Percentiles rank a stretch among this genome's conserved stretches.
Evolutionary conservation across 2,329 filamentous ascomycete species (phyloP).

Genomic region (Trichoderma sp.): DNA sequence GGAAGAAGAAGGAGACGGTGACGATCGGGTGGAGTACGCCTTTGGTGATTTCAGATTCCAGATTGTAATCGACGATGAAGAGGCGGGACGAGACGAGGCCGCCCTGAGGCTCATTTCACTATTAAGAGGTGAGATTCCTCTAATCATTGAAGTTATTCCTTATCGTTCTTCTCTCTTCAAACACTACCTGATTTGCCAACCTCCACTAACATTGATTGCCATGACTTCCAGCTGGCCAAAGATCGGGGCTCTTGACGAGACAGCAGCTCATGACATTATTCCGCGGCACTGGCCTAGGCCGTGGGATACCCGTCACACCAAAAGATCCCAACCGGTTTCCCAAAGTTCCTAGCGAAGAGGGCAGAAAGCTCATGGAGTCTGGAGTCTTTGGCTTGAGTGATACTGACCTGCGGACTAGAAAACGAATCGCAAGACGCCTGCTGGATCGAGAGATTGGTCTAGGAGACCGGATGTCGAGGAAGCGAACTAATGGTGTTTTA

Average conservation of each 20-base stretch:
- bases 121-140: slow-evolving; percentile 29
- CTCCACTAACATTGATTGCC: background rate
- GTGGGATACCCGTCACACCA: slow-evolving; percentile 27
- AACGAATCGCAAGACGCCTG: slow-evolving; percentile 66
- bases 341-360: slow-evolving; percentile 78
- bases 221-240: slow-evolving; percentile 6
- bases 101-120: slow-evolving; percentile 37
- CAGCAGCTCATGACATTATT: slow-evolving; percentile 42
- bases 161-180: background rate
- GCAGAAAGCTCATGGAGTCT: slow-evolving; percentile 74
- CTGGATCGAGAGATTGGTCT: slow-evolving; percentile 79
- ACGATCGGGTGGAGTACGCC: background rate
- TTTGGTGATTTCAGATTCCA: slow-evolving; percentile 23
- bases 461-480: slow-evolving; percentile 57
- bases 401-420: slow-evolving; percentile 49
- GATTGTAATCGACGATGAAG: slow-evolving; percentile 22
- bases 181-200: background rate
- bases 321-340: slow-evolving; percentile 65
- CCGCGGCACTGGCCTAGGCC: slow-evolving; percentile 36
- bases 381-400: slow-evolving; percentile 75
- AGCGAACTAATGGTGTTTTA: slow-evolving; percentile 62
- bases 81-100: slow-evolving; percentile 21
- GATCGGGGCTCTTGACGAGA: slow-evolving; percentile 32
- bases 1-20: slow-evolving; percentile 21
- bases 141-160: background rate